Conservation (phyloP, 805 yeast genomes). For the Metschnikowia arizonensis region DNA sequence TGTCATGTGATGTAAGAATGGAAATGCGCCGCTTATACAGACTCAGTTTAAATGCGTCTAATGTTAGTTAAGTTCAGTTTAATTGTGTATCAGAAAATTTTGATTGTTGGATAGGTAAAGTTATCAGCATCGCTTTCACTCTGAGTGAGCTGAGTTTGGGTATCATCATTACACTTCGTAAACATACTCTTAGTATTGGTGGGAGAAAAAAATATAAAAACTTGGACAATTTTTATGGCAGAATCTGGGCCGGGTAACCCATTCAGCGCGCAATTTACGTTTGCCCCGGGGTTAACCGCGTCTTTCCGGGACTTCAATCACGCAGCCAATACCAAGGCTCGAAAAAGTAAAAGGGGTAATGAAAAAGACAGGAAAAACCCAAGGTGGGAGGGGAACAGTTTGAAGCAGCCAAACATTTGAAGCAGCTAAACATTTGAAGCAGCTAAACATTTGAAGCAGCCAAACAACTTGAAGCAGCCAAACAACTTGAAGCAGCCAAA, state of each 20-base stretch:
- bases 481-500: too few relatives aligned
- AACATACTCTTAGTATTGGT: slow-evolving; percentile 6
- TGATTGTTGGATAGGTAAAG: slow-evolving; percentile 42
- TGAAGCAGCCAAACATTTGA: too few relatives aligned
- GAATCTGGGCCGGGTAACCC: slow-evolving; percentile 1
- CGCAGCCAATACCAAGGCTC: not conserved
- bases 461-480: too few relatives aligned
- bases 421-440: too few relatives aligned
- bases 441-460: too few relatives aligned
- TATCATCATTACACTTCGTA: slow-evolving; percentile 41
- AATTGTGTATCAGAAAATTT: slow-evolving; percentile 27
- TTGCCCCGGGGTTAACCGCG: slow-evolving; percentile 1
- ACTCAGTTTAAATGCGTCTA: too few relatives aligned
- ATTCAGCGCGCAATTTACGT: not conserved
- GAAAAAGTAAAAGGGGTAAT: not conserved
- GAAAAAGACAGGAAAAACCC: too few relatives aligned
- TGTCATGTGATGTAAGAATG: too few relatives aligned
- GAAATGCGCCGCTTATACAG: too few relatives aligned
- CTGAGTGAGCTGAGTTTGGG: slow-evolving; percentile 58
- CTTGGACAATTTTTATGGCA: not conserved
- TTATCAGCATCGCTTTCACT: slow-evolving; percentile 49
- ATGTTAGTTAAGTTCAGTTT: slow-evolving; percentile 10
- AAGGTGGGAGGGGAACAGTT: too few relatives aligned
- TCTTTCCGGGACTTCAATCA: not conserved
- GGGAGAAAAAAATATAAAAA: not conserved